phyloP scores from a whole-genome alignment of 2,329 filamentous ascomycete species.

The Neurospora crassa region DNA sequence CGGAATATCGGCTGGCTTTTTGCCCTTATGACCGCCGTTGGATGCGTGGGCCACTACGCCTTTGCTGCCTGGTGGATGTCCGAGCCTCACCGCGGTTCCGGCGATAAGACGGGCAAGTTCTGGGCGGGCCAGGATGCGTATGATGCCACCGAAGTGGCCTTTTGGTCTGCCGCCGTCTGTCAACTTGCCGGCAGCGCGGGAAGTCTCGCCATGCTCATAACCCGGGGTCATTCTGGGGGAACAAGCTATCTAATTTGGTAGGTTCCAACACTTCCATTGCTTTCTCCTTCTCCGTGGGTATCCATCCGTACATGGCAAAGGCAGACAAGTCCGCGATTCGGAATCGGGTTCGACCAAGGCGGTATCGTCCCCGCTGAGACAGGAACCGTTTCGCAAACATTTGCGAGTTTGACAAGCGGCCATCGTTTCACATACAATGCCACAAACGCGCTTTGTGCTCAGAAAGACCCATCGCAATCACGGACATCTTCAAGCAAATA shows the following conservation, averaged over 20 bases:
- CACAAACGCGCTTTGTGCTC: background rate
- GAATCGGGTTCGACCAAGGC: background rate
- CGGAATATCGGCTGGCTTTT: slow-evolving; percentile 30
- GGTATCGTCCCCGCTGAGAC: background rate
- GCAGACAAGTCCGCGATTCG: background rate
- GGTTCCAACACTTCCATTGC: slow-evolving; percentile 16
- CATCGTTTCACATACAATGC: background rate
- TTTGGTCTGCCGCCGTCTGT: slow-evolving; percentile 35
- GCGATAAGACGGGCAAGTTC: slow-evolving; percentile 36
- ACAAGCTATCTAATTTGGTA: slow-evolving; percentile 39
- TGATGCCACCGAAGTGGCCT: slow-evolving; percentile 41
- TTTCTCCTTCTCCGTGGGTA: background rate
- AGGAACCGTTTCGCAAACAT: background rate
- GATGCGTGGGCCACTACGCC: slow-evolving; percentile 28
- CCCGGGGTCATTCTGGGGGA: slow-evolving; percentile 38
- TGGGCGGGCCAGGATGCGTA: slow-evolving; percentile 29
- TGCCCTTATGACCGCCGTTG: slow-evolving; percentile 25
- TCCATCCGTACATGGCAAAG: background rate
- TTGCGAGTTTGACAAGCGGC: background rate
- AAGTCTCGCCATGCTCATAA: slow-evolving; percentile 33
- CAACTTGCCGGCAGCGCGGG: slow-evolving; percentile 32
- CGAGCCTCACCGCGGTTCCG: slow-evolving; percentile 28
- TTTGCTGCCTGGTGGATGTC: slow-evolving; percentile 39
- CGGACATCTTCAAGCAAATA: background rate
- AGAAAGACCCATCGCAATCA: slow-evolving; percentile 1